A percentile compares a stretch with the other conserved stretches of the same genome.
phyloP scores from a whole-genome alignment of 129 eudicot species.

The Tagetes erecta region DNA sequence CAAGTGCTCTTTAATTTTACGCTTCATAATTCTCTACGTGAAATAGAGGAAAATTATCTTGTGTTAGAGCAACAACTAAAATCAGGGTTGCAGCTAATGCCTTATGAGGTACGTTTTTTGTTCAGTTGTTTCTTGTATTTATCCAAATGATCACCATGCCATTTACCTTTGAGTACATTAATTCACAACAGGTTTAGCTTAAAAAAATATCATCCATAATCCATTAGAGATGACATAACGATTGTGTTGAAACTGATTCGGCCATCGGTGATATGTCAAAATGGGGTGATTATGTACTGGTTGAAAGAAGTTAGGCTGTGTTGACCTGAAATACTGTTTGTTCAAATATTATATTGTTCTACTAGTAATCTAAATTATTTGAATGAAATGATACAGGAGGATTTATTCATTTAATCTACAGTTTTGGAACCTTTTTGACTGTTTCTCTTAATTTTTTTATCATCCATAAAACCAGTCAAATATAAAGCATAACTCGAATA shows the following conservation, averaged over 20 bases:
- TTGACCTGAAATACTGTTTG: not conserved
- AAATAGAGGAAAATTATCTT: slow-evolving; percentile 50
- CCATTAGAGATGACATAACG: slow-evolving; percentile 1
- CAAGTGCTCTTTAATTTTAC: slow-evolving; percentile 66
- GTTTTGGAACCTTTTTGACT: not conserved
- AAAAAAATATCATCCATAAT: not conserved
- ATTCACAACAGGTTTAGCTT: not conserved
- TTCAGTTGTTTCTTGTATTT: slow-evolving; percentile 12
- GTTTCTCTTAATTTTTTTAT: not conserved
- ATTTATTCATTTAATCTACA: not conserved
- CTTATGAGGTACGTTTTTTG: slow-evolving; percentile 54
- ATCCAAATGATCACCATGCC: slow-evolving; percentile 12
- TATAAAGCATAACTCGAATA: not conserved
- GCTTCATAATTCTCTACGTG: slow-evolving; percentile 57
- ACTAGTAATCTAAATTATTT: not conserved
- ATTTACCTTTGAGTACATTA: not conserved
- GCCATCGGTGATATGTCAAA: not conserved
- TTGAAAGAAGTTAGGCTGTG: not conserved
- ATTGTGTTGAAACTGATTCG: not conserved
- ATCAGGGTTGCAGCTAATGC: slow-evolving; percentile 61
- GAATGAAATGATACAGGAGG: not conserved
- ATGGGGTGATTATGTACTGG: not conserved
- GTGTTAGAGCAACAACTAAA: slow-evolving; percentile 60
- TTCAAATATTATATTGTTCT: not conserved
- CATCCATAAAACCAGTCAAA: not conserved